Base-by-base conservation (phyloP, 352 stramenopile species). In the Pythium myriotylum region DNA sequence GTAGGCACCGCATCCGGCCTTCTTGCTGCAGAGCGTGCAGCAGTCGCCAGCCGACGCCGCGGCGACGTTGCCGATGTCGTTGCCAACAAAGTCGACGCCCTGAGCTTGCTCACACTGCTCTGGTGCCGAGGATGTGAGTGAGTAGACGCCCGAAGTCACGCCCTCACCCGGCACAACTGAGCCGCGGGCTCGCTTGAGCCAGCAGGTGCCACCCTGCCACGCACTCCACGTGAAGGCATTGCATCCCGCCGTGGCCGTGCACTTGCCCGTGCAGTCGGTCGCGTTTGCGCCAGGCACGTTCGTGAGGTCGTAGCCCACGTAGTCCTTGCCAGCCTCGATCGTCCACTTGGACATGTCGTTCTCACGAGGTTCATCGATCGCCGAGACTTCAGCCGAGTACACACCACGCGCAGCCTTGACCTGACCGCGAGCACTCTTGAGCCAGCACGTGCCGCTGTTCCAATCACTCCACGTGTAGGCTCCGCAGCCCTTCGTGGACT, bases 151-250 rank as follows among this genome's bases (percentile, higher is more conserved):
- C 9, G 37, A 4, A n/a, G 24, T 20, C 27, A 16, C 46, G 29
- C 5, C 29, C 10, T 35, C 29, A 35, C 10, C 29, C 5, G 37
- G 19, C 48, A 29, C 41, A 12, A 29, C 22, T 29, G 35, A 26
- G 14, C 60, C 53, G 6, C 33, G 17, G 1, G 42, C 19, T 14
- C 62, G 76, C 59, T 88, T 85, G 22, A 86, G 62, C 60, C 68
- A 86, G 54, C 76, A 84, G 4, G 68, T 83, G 9, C 79, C 76
- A n/a, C 69, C 61, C 29, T 78, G 78, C 61, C 68, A 73, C 53
- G 73, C 70, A 14, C 43, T 81, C 79, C 79, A 88, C 0, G 75
- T 51, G 51, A 61, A 67, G 5, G 50, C 59, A 14, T 39, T 35
- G 48, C 62, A 69, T 14, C 27, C 55, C 12, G 51, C n/a, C 2